phyloP scores from a whole-genome alignment of 2,329 filamentous ascomycete genomes.

The Fusarium nurragi region DNA sequence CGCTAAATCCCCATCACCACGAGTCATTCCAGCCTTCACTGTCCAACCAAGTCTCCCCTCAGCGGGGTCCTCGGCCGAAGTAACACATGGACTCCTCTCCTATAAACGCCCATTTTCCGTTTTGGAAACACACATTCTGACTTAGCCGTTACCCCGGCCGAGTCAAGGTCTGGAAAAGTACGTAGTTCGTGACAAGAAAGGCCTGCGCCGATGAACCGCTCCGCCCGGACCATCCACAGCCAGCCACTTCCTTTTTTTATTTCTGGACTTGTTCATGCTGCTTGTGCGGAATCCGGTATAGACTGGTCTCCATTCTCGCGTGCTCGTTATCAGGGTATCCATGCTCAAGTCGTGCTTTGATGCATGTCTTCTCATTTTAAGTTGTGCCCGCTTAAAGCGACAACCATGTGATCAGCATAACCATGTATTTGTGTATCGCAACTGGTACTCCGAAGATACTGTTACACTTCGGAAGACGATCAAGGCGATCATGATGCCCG shows the following conservation, averaged over 20 bases:
- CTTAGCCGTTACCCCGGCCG: slow-evolving; percentile 6
- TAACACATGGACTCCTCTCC: background rate
- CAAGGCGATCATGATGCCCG: slow-evolving; percentile 9
- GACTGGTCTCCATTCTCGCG: slow-evolving; percentile 22
- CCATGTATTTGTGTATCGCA: background rate
- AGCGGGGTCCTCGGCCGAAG: slow-evolving; percentile 1
- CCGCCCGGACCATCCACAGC: slow-evolving; percentile 6
- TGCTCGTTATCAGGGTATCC: slow-evolving; percentile 13
- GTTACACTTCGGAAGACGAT: background rate
- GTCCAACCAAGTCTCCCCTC: slow-evolving; percentile 4
- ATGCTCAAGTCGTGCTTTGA: slow-evolving; percentile 1
- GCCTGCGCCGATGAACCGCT: slow-evolving; percentile 31
- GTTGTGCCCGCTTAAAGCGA: slow-evolving; percentile 14
- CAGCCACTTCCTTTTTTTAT: slow-evolving; percentile 23
- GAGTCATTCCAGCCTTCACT: slow-evolving; percentile 17
- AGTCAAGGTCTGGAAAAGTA: slow-evolving; percentile 16
- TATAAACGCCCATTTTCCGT: background rate
- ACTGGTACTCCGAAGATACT: background rate
- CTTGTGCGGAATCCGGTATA: background rate
- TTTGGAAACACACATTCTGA: background rate
- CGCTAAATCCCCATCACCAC: background rate
- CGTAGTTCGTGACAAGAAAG: slow-evolving; percentile 23
- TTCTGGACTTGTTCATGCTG: slow-evolving; percentile 2
- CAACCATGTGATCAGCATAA: slow-evolving; percentile 21
- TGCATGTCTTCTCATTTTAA: background rate